Evolutionary conservation across 371 early-diverging fungal genomes (phyloP).

Genomic region (Mortierella sp.): DNA sequence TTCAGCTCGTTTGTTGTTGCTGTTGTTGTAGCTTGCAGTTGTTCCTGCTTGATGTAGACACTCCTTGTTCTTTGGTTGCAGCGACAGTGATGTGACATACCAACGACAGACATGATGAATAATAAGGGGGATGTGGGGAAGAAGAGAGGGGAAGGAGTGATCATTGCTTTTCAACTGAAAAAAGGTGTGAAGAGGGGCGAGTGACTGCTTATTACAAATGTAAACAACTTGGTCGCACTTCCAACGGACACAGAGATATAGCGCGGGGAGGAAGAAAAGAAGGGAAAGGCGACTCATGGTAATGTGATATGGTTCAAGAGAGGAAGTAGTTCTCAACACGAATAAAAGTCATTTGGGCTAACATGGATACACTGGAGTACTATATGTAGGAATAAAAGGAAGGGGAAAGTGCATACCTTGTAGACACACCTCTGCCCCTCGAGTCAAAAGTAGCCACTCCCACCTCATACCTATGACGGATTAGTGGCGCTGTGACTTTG

Average conservation of each 20-base stretch:
- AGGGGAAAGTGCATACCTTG: not conserved
- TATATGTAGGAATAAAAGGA: too few species aligned
- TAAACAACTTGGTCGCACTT: not conserved
- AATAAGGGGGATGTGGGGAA: conserved; percentile 6
- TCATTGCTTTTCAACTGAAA: not conserved
- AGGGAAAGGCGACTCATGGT: too few species aligned
- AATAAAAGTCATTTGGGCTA: too few species aligned
- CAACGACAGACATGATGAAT: conserved; percentile 52
- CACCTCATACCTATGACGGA: not conserved
- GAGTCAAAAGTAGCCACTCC: not conserved
- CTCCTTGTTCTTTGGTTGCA: too few species aligned
- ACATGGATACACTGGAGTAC: too few species aligned
- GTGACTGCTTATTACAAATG: conserved; percentile 6
- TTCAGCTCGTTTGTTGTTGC: not conserved
- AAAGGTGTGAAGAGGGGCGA: not conserved
- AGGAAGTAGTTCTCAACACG: too few species aligned
- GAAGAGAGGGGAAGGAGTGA: not conserved
- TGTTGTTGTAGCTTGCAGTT: not conserved
- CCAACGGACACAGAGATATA: not conserved
- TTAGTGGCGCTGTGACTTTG: conserved; percentile 12
- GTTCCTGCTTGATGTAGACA: not conserved
- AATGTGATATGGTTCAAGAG: too few species aligned
- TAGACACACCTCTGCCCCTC: not conserved
- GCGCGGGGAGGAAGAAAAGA: not conserved
- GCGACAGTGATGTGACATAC: too few species aligned